A percentile compares a stretch with the other conserved stretches of the same genome.
These are phyloP conservation scores for Pyrenophora tritici-repentis DNA, from an alignment of 2,329 filamentous ascomycete species.

Conservation along the genomic window DNA sequence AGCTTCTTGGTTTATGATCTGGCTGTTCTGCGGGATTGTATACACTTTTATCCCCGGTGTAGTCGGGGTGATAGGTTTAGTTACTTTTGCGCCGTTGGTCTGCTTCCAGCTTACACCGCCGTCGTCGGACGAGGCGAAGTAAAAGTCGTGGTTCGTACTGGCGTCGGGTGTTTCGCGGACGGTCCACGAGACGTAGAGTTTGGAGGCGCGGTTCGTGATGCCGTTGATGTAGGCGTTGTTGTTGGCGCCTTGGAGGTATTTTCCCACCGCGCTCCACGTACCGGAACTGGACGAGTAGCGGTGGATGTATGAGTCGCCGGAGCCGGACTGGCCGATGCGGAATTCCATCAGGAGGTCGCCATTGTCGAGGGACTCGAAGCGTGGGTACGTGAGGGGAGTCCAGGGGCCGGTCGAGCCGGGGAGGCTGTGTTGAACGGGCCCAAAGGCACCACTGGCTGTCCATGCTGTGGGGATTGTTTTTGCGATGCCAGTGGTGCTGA, in stretches of 20 bases:
- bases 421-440: slow-evolving; percentile 35
- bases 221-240: slow-evolving; percentile 61
- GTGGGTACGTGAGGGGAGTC: slow-evolving; percentile 55
- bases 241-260: slow-evolving; percentile 51
- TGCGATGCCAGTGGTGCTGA: slow-evolving; percentile 37
- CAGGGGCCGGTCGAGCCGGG: slow-evolving; percentile 41
- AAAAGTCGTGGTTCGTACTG: slow-evolving; percentile 58
- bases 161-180: slow-evolving; percentile 56
- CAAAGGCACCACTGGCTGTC: slow-evolving; percentile 35
- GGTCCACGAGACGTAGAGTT: slow-evolving; percentile 56
- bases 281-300: slow-evolving; percentile 48
- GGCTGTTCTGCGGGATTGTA: slow-evolving; percentile 52
- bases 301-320: slow-evolving; percentile 57
- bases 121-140: slow-evolving; percentile 56
- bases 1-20: slow-evolving; percentile 58
- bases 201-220: slow-evolving; percentile 44
- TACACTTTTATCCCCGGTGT: slow-evolving; percentile 53
- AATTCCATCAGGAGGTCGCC: slow-evolving; percentile 55
- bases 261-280: slow-evolving; percentile 49
- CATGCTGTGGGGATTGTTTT: slow-evolving; percentile 36
- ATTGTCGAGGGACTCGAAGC: slow-evolving; percentile 50
- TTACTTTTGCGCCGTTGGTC: slow-evolving; percentile 45
- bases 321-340: slow-evolving; percentile 57
- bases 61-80: slow-evolving; percentile 50
- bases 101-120: slow-evolving; percentile 52